Evolutionary conservation across 176 grass and related monocot genomes (phyloP).

Genomic region (Oryza meyeriana): DNA sequence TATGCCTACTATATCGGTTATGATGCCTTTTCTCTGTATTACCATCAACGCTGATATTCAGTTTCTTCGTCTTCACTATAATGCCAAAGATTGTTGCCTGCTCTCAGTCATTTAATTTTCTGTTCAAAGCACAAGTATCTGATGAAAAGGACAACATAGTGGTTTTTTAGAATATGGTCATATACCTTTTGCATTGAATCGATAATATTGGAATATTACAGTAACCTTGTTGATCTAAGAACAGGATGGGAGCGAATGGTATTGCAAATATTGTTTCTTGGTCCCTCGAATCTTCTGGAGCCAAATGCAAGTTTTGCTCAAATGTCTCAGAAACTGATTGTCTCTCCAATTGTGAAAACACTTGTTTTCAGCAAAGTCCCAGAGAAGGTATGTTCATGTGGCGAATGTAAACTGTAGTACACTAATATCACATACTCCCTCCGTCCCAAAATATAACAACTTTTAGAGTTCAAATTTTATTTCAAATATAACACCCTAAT

Average conservation of each 20-base stretch:
- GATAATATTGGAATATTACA: not conserved
- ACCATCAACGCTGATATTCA: not conserved
- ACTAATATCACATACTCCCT: not conserved
- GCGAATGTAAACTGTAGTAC: not conserved
- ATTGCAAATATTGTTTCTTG: constrained; percentile 91
- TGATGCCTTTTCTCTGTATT: not conserved
- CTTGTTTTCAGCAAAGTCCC: constrained; percentile 97
- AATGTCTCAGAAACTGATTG: constrained; percentile 90
- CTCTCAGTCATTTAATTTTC: not conserved
- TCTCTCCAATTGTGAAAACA: constrained; percentile 96
- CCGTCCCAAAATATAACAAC: no score
- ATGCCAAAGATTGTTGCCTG: not conserved
- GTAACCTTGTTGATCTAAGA: not conserved
- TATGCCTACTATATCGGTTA: not conserved
- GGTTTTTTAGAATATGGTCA: not conserved
- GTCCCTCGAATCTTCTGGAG: constrained; percentile 89
- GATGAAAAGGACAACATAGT: not conserved
- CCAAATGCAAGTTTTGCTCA: constrained; percentile 85
- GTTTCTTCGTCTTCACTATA: not conserved
- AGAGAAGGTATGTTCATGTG: constrained; percentile 64
- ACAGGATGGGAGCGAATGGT: constrained; percentile 98
- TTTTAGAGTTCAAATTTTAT: no score
- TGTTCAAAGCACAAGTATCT: not conserved
- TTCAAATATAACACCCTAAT: no score
- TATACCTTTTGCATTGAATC: not conserved